phyloP scores from a whole-genome alignment of 257 asterid species.

The Coffea eugenioides region DNA sequence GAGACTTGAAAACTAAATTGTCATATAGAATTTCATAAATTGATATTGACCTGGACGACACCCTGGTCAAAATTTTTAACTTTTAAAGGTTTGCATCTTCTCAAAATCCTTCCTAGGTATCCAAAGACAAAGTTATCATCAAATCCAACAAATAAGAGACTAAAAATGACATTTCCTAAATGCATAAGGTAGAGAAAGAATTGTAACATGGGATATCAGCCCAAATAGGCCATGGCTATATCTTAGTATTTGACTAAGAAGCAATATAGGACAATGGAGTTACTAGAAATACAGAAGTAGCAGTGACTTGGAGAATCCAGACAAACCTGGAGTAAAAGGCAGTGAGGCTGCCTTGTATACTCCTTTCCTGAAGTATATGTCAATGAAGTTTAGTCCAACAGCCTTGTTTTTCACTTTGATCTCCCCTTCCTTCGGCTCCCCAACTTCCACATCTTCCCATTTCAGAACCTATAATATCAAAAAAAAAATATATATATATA shows the following conservation, averaged over 20 bases:
- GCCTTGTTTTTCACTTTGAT: slow-evolving; percentile 81
- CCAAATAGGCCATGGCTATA: neutral
- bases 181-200: neutral
- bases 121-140: neutral
- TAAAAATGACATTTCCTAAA: neutral
- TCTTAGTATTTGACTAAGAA: neutral
- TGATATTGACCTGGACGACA: neutral
- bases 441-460: slow-evolving; percentile 95
- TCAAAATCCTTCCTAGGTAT: neutral
- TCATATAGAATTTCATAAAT: neutral
- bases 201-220: neutral
- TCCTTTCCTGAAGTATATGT: slow-evolving; percentile 81
- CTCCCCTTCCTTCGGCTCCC: slow-evolving; percentile 97
- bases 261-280: neutral
- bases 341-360: slow-evolving; percentile 70
- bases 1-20: neutral
- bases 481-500: neutral
- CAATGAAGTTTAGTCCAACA: slow-evolving; percentile 89
- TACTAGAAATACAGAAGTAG: neutral
- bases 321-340: slow-evolving; percentile 88
- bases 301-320: slow-evolving; percentile 5
- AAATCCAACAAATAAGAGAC: neutral
- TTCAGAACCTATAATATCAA: slow-evolving; percentile 56
- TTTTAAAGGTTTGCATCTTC: neutral
- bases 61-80: neutral